Base-by-base conservation (phyloP, 2,329 filamentous ascomycete species). In the Colletotrichum australisinense region DNA sequence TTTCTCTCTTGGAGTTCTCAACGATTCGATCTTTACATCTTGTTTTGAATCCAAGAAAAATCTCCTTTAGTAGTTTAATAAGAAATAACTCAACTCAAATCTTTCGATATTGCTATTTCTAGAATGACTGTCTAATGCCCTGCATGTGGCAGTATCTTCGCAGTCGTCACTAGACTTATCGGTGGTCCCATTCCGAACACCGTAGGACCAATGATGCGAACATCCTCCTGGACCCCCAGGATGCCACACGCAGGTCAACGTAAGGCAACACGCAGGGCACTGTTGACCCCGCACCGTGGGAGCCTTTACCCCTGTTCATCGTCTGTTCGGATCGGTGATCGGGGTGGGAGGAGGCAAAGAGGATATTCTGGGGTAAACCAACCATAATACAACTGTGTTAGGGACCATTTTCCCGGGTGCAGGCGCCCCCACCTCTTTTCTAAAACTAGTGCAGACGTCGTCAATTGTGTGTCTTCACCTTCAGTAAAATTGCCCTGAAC, bases 191-290 rank as follows among this genome's bases (percentile, higher is more conserved):
- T 72, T 69, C 58, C 19, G 57, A 69, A 30, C 38, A 19, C 8
- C 14, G 14, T 24, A n/a, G 26, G 55, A 12, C 64, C 69, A 72
- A 64, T 72, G 28, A 19, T 7, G 26, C 60, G n/a, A 24, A n/a
- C 22, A 49, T 7, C n/a, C 22, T 16, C 8, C 5, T 38, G 26
- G 1, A 28, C n/a, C 35, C 58, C 52, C 58, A 52, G 22, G 65
- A 55, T 55, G 59, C 5, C 58, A 68, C 69, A 69, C 65, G 65
- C 69, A 72, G 69, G 69, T 65, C 64, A 69, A 11, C 16, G 7
- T 22, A 28, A 28, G 42, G 24, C 53, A 67, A 75, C 77, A 78
- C 77, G 75, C 77, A 78, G 78, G 77, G 74, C 76, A 76, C 57
- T 22, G 19, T 8, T 32, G 52, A 72, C 69, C 69, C 69, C 69